Evolutionary conservation across 2,329 filamentous ascomycete genomes (phyloP), one percentile per base, ranked within the genome.

Genomic region (Fusarium xyrophilum): DNA sequence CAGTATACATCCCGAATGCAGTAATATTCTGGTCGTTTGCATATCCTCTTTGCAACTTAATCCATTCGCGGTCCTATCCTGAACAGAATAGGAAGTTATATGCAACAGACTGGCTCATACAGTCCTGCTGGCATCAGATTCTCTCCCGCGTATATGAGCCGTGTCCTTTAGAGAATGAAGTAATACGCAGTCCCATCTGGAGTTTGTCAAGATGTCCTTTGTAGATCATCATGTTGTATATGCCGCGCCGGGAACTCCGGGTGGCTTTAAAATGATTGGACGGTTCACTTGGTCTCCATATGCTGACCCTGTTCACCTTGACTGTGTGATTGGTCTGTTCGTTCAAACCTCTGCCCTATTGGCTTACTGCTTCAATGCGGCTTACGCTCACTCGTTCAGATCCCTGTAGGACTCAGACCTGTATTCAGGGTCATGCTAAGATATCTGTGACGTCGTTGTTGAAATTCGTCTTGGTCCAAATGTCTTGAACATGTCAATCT

Each of bases 1-100:
- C 42, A 7, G 13, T 1, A 2, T 27, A 1, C 2, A 14, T 3
- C 8, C 6, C 4, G 1, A 8, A 28, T 6, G 8, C 13, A 12
- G 43, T 8, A 12, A 17, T 27, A 28, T 21, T 12, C 13, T 3
- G 4, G 9, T 10, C 23, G 3, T 2, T 14, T 27, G 0, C 23
- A 1, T 21, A 9, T 7, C 4, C 2, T 9, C 8, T 17, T 28
- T 19, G 19, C 43, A 46, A 21, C 0, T 3, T 6, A 28, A 21
- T 21, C 27, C 27, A 9, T 30, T 12, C 6, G 2, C 5, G 43
- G 27, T 46, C 25, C 25, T 28, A 5, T 1, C 6, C 4, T 19
- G 3, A 0, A 30, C 19, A 30, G 5, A 21, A 30, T 2, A 30
- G 27, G n/a, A 30, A 21, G 27, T 21, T 30, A 0, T 21, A 17